Evolutionary conservation across 139 green algal genomes (phyloP).

Genomic region (Volvox reticuliferus): DNA sequence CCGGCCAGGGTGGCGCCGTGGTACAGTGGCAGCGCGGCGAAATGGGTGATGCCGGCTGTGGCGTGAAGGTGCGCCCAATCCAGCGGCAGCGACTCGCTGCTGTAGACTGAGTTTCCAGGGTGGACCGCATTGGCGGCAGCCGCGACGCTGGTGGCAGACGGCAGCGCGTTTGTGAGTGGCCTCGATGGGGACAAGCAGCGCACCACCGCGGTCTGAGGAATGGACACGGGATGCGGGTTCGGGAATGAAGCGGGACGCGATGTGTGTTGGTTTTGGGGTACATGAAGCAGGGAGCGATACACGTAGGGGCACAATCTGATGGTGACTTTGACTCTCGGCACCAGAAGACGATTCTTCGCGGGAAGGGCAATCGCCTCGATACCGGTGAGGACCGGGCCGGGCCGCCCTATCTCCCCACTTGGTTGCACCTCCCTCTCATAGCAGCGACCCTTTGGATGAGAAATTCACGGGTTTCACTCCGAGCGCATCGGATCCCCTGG

Average conservation of each 20-base stretch:
- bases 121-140: not conserved
- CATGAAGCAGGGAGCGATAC: too few relatives aligned
- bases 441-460: too few relatives aligned
- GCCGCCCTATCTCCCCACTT: too few relatives aligned
- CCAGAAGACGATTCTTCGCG: too few relatives aligned
- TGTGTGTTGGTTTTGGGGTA: not conserved
- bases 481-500: too few relatives aligned
- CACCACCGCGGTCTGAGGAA: not conserved
- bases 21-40: constrained; percentile 39
- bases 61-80: constrained; percentile 47
- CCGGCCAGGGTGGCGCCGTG: constrained; percentile 31
- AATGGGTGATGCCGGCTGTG: constrained; percentile 37
- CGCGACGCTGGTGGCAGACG: not conserved
- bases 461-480: too few relatives aligned
- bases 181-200: not conserved
- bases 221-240: not conserved
- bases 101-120: not conserved
- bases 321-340: too few relatives aligned
- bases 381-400: too few relatives aligned
- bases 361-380: too few relatives aligned
- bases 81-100: constrained; percentile 19
- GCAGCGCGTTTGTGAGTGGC: too few relatives aligned
- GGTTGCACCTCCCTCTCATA: too few relatives aligned
- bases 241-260: not conserved
- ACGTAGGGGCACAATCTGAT: too few relatives aligned